phyloP scores from a whole-genome alignment of 2,329 filamentous ascomycete genomes.

The Calonectria hawksworthii region DNA sequence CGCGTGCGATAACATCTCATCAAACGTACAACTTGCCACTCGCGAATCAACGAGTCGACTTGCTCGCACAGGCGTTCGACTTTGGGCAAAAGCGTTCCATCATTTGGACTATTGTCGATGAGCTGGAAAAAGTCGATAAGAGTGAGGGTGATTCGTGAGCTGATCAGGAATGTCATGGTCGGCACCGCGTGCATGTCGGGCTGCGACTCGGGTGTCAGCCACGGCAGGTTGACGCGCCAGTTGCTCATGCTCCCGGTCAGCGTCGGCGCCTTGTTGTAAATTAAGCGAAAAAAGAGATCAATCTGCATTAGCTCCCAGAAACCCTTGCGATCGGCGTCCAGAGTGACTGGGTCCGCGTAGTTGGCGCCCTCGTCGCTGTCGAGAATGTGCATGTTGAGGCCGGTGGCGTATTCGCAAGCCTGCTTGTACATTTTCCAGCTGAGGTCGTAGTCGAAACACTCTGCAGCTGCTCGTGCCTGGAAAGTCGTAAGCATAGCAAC shows the following conservation, averaged over 20 bases:
- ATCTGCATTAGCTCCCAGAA: conserved; percentile 25
- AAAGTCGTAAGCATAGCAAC: not conserved
- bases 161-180: conserved; percentile 17
- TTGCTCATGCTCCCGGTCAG: not conserved
- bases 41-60: conserved; percentile 4
- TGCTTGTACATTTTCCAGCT: conserved; percentile 21
- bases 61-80: conserved; percentile 3
- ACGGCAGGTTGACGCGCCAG: conserved; percentile 25
- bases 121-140: conserved; percentile 17
- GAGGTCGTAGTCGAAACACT: conserved; percentile 20
- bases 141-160: conserved; percentile 12
- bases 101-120: not conserved
- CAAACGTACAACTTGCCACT: conserved; percentile 19
- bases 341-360: not conserved
- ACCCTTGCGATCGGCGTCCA: conserved; percentile 14
- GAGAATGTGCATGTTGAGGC: conserved; percentile 25
- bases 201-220: conserved; percentile 20
- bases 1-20: not conserved
- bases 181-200: conserved; percentile 19
- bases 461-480: conserved; percentile 13
- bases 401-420: conserved; percentile 18
- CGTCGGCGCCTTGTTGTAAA: conserved; percentile 8
- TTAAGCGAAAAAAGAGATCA: conserved; percentile 20
- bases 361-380: conserved; percentile 14
- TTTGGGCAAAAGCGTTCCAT: not conserved